phyloP scores from a whole-genome alignment of 345 rosid genomes.

The Physaria fendleri region DNA sequence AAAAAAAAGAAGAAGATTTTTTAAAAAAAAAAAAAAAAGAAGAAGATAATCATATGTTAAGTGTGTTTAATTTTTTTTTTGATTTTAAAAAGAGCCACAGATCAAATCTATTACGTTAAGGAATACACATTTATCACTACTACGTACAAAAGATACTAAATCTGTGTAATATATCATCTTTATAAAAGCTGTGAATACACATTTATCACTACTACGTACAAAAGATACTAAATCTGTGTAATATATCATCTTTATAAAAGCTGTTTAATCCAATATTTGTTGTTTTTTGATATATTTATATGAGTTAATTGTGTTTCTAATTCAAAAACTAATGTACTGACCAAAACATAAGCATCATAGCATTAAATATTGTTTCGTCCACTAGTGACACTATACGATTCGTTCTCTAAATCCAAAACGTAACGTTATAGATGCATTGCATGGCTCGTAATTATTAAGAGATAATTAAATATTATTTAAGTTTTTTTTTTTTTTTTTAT shows the following conservation, averaged over 20 bases:
- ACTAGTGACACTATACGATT: constrained; percentile 10
- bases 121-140: no score
- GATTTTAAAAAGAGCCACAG: no score
- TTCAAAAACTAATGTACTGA: not conserved
- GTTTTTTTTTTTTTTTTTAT: no score
- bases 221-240: not conserved
- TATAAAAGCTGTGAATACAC: no score
- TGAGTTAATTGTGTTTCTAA: not conserved
- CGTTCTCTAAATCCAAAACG: not conserved
- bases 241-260: not conserved
- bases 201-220: constrained; percentile 1
- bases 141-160: no score
- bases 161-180: no score
- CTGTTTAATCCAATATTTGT: not conserved
- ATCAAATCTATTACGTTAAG: not conserved
- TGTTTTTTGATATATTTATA: not conserved
- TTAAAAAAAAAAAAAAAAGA: not conserved
- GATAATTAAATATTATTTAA: constrained; percentile 15
- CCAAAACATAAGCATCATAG: constrained; percentile 1
- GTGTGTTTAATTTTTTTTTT: no score
- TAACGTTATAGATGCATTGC: constrained; percentile 20
- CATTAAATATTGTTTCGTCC: constrained; percentile 7
- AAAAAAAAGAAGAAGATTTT: no score
- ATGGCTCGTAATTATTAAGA: constrained; percentile 22
- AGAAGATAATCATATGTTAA: no score